Evolutionary conservation across 495 filamentous ascomycete genomes (phyloP).

Genomic region (Xylaria acuta): DNA sequence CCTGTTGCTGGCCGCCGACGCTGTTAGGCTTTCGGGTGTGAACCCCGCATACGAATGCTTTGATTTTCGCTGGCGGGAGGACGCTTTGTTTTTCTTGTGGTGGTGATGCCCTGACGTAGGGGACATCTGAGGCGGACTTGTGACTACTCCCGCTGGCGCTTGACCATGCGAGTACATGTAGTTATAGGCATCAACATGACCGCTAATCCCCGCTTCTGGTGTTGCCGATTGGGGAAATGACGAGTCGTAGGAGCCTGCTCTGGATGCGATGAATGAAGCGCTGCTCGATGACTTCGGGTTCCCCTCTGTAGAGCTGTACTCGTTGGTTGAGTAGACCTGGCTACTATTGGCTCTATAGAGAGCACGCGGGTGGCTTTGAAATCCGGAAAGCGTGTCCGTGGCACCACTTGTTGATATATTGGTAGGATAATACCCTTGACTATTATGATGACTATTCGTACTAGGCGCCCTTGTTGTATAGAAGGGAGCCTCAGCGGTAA

Average conservation of each 20-base stretch:
- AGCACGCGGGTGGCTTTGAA: constrained; percentile 32
- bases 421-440: constrained; percentile 33
- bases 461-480: constrained; percentile 31
- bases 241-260: constrained; percentile 33
- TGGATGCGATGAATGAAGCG: constrained; percentile 32
- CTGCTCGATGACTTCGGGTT: constrained; percentile 33
- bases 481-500: constrained; percentile 33
- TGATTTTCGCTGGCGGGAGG: constrained; percentile 30
- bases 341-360: constrained; percentile 31
- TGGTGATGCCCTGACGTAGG: constrained; percentile 23
- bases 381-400: constrained; percentile 33
- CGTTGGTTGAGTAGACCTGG: constrained; percentile 32
- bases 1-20: constrained; percentile 26
- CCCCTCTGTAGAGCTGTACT: constrained; percentile 31
- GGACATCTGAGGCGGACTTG: constrained; percentile 33
- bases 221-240: constrained; percentile 34
- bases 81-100: constrained; percentile 25
- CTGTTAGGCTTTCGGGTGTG: constrained; percentile 33
- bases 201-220: constrained; percentile 29
- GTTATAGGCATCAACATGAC: constrained; percentile 32
- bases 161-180: constrained; percentile 36
- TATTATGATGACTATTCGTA: constrained; percentile 29
- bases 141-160: constrained; percentile 27
- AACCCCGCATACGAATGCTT: constrained; percentile 33
- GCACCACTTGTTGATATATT: constrained; percentile 26